Base-by-base conservation (phyloP, 75 land plant genomes). In the Isoetes taiwanensis region DNA sequence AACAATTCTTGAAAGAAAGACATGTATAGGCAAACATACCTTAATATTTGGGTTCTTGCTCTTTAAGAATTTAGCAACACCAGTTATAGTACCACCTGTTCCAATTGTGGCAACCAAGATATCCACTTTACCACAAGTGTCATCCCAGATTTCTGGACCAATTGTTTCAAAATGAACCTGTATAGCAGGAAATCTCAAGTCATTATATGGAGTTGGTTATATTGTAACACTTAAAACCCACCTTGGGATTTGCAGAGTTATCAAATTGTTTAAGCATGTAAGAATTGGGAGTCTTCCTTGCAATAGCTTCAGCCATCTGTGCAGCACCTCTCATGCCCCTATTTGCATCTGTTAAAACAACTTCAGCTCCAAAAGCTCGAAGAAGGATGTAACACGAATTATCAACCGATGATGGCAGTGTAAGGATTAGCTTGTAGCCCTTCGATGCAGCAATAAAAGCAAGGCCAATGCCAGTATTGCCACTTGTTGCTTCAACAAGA, bases 191-290 rank as follows among this genome's bases (percentile, higher is more conserved):
- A n/a, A n/a, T n/a, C n/a, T n/a, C n/a, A n/a, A n/a, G n/a, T n/a
- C n/a, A n/a, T n/a, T n/a, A n/a, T n/a, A n/a, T n/a, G n/a, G n/a
- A n/a, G n/a, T n/a, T n/a, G n/a, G n/a, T n/a, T n/a, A n/a, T n/a
- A n/a, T 37, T 37, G 12, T 14, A 37, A 37, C 9, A 37, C 9
- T 37, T 37, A 37, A 9, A 37, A 37, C 39, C 39, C 14, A 46
- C 50, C 50, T 16, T 46, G 16, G 50, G 16, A n/a, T 46, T 46
- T n/a, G 50, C 50, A 46, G 50, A 23, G 25, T 46, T 46, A 19
- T 46, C 50, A 19, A 46, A 46, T n/a, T 46, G 50, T n/a, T 46
- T 46, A 6, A 46, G 50, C 50, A 46, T 46, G 50, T 46, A 46
- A 3, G 50, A 19, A 46, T 46, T 46, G 6, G 50, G 50, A 8